Evolutionary conservation across 495 filamentous ascomycete genomes (phyloP), one percentile per base, ranked within the genome.

Genomic region (Trichocladium uniseriatum): DNA sequence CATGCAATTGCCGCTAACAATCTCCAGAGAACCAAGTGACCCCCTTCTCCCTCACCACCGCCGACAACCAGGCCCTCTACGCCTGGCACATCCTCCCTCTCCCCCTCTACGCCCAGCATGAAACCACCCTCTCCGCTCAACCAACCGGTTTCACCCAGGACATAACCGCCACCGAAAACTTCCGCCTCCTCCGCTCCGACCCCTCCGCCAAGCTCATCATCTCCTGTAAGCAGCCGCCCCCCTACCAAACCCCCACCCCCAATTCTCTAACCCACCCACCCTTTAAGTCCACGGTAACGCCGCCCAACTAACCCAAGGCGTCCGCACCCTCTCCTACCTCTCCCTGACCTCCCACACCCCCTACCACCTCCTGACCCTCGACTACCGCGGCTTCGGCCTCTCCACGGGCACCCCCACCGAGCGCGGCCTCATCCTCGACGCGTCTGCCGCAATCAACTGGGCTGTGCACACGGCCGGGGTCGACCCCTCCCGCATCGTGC

Each of bases 311-410:
- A 79, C 78, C 13, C 82, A 83, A 52, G 76, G 75, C 16, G 70
- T 76, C 56, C 72, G 82, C 37, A 75, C 80, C 9, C 70, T 74
- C 1, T 77, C 77, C 50, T 86, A 84, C 60, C 82, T 80, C 38
- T 70, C 77, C 27, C 61, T 85, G 9, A 79, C 80, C 5, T 72
- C 78, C 76, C 38, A 77, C 76, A 0, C 77, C 13, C 69, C 68
- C 9, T 71, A 72, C 32, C 81, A 86, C 48, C 71, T 85, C 22
- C 57, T 87, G 0, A 69, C 80, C 20, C 74, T 95, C 47, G 89
- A 95, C 71, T 96, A 96, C 67, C 84, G 92, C 22, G 92, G 92
- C 22, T 96, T 86, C 57, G 91, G 90, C 6, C 72, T 79, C 22
- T 89, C 84, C 16, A 86, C 83, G 13, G 89, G 91, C 21, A 69